Base-by-base conservation (phyloP, 2,329 filamentous ascomycete species). In the Bipolaris cookei region DNA sequence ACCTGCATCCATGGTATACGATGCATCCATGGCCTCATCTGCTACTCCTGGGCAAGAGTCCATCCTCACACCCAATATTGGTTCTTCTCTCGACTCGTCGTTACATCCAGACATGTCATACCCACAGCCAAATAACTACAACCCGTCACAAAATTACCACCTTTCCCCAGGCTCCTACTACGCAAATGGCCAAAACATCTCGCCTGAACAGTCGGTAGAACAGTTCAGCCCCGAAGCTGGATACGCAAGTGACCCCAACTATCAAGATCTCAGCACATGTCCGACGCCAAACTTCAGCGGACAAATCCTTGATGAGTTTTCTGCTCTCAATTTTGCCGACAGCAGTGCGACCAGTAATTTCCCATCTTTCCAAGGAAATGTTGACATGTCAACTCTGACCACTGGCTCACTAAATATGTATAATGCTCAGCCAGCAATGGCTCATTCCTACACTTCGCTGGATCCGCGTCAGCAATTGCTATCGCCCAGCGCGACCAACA, bases 191-290 rank as follows among this genome's bases (percentile, higher is more conserved):
- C 68, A 72, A 37, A 72, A 66, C 48, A 63, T 73, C 34, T 78
- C 76, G 6, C 75, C 76, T 21, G 73, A 73, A 25, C 70, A 73
- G 52, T 76, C 75, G n/a, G 66, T 72, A 53, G 76, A 77, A 34
- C 69, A 77, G 42, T 60, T 76, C 32, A 78, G 75, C 45, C 73
- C 75, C 7, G 72, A 76, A 38, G 54, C 61, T 23, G 67, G 70
- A 13, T 76, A 76, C 47, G 58, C 69, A 50, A 75, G 71, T 52
- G 74, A 77, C 48, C 64, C 68, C 16, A 73, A 62, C 46, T 69
- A 73, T 39, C 67, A 69, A 20, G 68, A 75, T 32, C 51, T 66
- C 21, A 75, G 70, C 60, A 68, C 61, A 46, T 76, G 74, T 42
- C 64, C 73, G 3, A 74, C 72, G 7, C 70, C 74, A 10, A 72